Conservation (phyloP, 1,139 yeast species). For the Saccharomyces hybrid region DNA sequence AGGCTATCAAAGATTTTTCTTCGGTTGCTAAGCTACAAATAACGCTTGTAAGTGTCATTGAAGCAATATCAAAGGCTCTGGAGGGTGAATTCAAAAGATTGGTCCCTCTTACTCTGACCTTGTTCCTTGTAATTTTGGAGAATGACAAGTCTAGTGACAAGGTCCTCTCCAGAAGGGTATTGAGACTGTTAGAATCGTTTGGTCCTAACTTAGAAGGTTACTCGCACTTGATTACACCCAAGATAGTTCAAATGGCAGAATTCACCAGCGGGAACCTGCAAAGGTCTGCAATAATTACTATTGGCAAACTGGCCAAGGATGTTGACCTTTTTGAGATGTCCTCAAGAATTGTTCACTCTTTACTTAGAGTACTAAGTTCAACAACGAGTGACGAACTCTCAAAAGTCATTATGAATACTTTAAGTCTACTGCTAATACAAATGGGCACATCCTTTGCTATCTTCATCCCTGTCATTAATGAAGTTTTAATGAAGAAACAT, state of each 20-base stretch:
- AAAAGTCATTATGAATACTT: constrained; percentile 63
- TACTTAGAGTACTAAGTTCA: constrained; percentile 55
- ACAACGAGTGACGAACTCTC: constrained; percentile 52
- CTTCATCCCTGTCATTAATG: constrained; percentile 79
- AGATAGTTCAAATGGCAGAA: constrained; percentile 74
- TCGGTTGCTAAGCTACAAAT: constrained; percentile 60
- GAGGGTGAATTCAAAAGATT: constrained; percentile 89
- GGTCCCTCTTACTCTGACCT: constrained; percentile 68
- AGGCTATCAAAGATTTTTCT: constrained; percentile 68
- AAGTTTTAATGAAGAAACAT: constrained; percentile 53
- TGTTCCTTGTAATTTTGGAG: constrained; percentile 69
- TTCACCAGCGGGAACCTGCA: constrained; percentile 50
- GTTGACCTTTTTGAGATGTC: constrained; percentile 82
- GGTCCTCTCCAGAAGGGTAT: constrained; percentile 64
- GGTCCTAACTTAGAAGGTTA: constrained; percentile 86
- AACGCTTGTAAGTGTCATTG: constrained; percentile 72
- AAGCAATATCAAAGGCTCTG: constrained; percentile 74
- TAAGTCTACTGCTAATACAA: constrained; percentile 70
- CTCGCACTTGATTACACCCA: constrained; percentile 77
- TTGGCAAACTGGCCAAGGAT: constrained; percentile 71
- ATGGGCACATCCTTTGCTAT: constrained; percentile 83
- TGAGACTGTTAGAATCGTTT: constrained; percentile 84
- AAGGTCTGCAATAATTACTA: constrained; percentile 70
- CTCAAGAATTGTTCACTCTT: constrained; percentile 81
- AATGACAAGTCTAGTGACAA: constrained; percentile 61